Base-by-base conservation (phyloP, 352 stramenopile genomes). In the Pythium aristosporum region DNA sequence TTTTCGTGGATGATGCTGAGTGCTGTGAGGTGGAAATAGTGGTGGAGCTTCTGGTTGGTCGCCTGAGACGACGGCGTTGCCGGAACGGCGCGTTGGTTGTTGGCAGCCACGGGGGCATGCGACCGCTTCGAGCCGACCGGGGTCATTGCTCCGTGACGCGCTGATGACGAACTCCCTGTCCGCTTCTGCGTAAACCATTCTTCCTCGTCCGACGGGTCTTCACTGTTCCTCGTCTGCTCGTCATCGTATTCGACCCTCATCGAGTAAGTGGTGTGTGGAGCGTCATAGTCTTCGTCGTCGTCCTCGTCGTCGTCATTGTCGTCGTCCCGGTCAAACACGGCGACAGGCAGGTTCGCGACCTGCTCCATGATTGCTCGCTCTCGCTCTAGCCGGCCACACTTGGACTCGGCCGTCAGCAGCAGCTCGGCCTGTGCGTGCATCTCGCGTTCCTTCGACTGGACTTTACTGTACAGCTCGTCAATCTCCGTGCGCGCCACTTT, bases 1-100 rank as follows among this genome's bases (percentile, higher is more conserved):
- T 93, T 92, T 61, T 96, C 85, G 67, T 94, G 80, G 48, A 96
- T 92, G 57, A 96, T 94, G 57, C 87, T 93, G 34, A 88, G 72
- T 21, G 87, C 87, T 5, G 87, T 92, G 50, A 96, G 61, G 51
- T 96, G 85, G 75, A 96, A 96, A 56, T 92, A 96, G 69, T 92
- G 85, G 32, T 96, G 80, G 23, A 96, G 72, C 61, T 93, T 93
- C 59, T 89, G 85, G 67, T 92, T 83, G 9, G 82, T 91, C 49
- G 85, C 83, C 25, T 87, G 65, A 51, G 89, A 85, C 25, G 78
- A 83, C 18, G 83, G 67, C 3, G 72, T 86, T 30, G 79, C 51
- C 18, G 73, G 65, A n/a, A 82, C 69, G 7, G 80, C 69, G 7
- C 68, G 68, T 21, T 62, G 58, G 36, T 87, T 80, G 36, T 75